These are phyloP conservation scores for Cardamine resedifolia DNA, from an alignment of 345 rosid genomes.

Conservation along the genomic window DNA sequence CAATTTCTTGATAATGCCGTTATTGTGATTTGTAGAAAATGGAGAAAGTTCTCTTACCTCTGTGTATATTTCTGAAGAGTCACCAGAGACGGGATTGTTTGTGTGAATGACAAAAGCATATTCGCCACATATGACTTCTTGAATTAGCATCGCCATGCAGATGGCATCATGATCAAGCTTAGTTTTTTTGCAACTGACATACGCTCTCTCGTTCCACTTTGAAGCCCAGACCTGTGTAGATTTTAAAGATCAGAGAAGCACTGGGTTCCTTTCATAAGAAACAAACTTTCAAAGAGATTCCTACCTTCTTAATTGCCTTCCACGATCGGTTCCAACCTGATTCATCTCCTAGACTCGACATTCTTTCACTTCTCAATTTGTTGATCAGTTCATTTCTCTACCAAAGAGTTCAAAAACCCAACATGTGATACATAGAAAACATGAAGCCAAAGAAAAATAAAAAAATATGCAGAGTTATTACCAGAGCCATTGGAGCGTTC, in stretches of 20 bases:
- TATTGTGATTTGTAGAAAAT: background rate
- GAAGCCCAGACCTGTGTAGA: constrained; percentile 89
- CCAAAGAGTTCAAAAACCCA: constrained; percentile 21
- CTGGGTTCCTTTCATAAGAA: constrained; percentile 13
- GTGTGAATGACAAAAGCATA: constrained; percentile 98
- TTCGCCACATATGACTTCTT: constrained; percentile 87
- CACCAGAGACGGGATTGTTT: constrained; percentile 90
- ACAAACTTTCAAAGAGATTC: background rate
- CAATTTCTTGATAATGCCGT: background rate
- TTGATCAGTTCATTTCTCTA: constrained; percentile 83
- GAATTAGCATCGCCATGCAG: constrained; percentile 95
- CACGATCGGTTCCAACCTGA: constrained; percentile 86
- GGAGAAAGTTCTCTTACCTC: constrained; percentile 51
- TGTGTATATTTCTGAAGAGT: constrained; percentile 83
- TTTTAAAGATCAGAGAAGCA: background rate
- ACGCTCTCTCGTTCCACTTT: constrained; percentile 98
- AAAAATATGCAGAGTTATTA: constrained; percentile 1
- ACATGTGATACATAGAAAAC: constrained; percentile 2
- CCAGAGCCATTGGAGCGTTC: constrained; percentile 34
- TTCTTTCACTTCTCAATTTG: constrained; percentile 70
- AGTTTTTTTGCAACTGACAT: constrained; percentile 74
- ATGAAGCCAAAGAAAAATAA: constrained; percentile 21
- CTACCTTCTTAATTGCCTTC: constrained; percentile 89
- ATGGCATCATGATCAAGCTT: constrained; percentile 80
- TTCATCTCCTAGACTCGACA: constrained; percentile 90